Base-by-base conservation (phyloP, 805 yeast species). In the Nakazawaea siamensis region DNA sequence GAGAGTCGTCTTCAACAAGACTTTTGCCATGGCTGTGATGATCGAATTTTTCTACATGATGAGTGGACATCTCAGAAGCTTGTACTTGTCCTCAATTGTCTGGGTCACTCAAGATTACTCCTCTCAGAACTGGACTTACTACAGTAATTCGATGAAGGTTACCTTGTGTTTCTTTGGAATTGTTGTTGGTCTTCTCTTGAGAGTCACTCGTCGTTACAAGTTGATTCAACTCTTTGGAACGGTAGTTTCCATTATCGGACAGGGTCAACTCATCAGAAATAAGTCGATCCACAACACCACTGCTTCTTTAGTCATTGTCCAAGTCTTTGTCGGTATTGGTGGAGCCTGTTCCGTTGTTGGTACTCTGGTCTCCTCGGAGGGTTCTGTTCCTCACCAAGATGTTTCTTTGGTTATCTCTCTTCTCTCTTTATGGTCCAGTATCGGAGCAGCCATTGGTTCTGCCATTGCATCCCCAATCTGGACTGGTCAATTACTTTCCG, bases 321-420 rank as follows among this genome's bases (percentile, higher is more conserved):
- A 73, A 43, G 70, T 78, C 49, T 49, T 80, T 14, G 54, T 77
- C 43, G 88, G 88, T 45, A 67, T 81, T 39, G 87, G 85, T 46
- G 83, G 83, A 29, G 84, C 84, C 13, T 71, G 80, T 53, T 76
- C 79, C 62, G 74, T 81, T 12, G 77, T 76, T 47, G 66, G 80
- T 4, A 64, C 76, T 9, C 81, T 75, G 49, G 74, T 73, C 5
- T 67, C 80, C 28, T 67, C 75, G 42, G 76, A 73, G 49, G 62
- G 83, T 0, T 62, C 71, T 38, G 67, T 73, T 24, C 67, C 61
- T 43, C 87, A 78, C 54, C 78, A 73, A 48, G 66, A 70, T 54
- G 69, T 78, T 76, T 83, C 82, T 9, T 67, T 72, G 31, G 66
- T 72, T 23, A 67, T 76, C 29, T 66, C 84, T 2, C 52, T 76